A percentile compares a stretch with the other conserved stretches of the same genome.
These are phyloP conservation scores for Citrullus amarus DNA, from an alignment of 306 rosid species.

Conservation along the genomic window DNA sequence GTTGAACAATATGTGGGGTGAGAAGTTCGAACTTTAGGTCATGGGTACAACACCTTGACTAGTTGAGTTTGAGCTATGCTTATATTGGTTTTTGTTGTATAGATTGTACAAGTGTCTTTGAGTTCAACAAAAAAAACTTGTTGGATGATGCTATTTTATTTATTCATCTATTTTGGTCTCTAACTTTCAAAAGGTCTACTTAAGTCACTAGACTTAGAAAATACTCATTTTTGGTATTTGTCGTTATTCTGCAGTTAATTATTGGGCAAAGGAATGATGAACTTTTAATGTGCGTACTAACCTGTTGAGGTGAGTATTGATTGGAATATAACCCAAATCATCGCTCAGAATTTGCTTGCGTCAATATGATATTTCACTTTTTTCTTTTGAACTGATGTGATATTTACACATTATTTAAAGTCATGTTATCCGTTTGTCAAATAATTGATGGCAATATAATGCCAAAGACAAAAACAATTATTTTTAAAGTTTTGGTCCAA, in stretches of 20 bases:
- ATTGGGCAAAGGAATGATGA: background rate
- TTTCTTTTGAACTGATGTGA: too few species aligned
- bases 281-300: background rate
- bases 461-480: background rate
- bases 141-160: background rate
- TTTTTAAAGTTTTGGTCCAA: background rate
- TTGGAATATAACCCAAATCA: background rate
- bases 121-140: background rate
- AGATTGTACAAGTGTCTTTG: background rate
- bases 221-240: background rate
- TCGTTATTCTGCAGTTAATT: background rate
- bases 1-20: background rate
- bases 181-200: background rate
- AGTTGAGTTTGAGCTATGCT: background rate
- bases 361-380: background rate
- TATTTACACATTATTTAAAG: background rate
- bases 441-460: background rate
- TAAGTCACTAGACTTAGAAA: background rate
- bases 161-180: background rate
- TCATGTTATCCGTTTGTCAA: background rate
- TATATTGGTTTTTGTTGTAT: background rate
- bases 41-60: background rate
- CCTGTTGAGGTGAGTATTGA: background rate
- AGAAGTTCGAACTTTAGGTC: background rate
- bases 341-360: background rate